Evolutionary conservation across 2,329 filamentous ascomycete species (phyloP).

Genomic region (Cladophialophora bantiana): DNA sequence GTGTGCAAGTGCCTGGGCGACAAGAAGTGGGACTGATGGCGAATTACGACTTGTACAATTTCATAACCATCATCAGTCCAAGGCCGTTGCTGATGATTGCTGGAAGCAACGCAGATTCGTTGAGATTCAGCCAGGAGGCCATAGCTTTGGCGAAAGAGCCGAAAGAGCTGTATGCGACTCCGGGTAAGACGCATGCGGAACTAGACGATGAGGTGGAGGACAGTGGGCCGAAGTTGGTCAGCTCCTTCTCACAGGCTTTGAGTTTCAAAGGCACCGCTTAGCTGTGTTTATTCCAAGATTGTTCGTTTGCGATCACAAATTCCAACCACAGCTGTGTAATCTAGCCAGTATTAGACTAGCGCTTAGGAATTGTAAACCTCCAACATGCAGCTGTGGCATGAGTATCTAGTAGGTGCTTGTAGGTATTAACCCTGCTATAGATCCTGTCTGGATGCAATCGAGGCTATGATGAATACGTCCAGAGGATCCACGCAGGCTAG

Average conservation of each 20-base stretch:
- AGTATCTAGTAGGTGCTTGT: no score
- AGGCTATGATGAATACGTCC: background rate
- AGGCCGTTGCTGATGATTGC: conserved; percentile 43
- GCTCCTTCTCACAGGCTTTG: conserved; percentile 15
- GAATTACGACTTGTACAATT: conserved; percentile 38
- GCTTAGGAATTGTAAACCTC: no score
- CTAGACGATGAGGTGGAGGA: conserved; percentile 41
- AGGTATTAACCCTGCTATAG: no score
- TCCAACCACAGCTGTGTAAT: no score
- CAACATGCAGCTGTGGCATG: no score
- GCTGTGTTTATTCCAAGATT: no score
- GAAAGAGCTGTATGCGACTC: conserved; percentile 42
- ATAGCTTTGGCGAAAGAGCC: conserved; percentile 41
- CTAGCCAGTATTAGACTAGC: no score
- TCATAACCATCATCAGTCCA: conserved; percentile 40
- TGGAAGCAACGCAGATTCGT: conserved; percentile 39
- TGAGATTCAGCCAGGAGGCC: conserved; percentile 39
- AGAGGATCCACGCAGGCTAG: background rate
- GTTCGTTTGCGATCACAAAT: no score
- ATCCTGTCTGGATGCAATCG: no score
- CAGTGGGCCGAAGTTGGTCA: conserved; percentile 23
- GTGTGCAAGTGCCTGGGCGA: conserved; percentile 27
- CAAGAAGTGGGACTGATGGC: conserved; percentile 39
- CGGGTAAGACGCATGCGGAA: conserved; percentile 40
- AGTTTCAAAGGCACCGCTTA: no score